These are phyloP conservation scores for Nitzschia sp. DNA, from an alignment of 108 stramenopile species.

Conservation along the genomic window DNA sequence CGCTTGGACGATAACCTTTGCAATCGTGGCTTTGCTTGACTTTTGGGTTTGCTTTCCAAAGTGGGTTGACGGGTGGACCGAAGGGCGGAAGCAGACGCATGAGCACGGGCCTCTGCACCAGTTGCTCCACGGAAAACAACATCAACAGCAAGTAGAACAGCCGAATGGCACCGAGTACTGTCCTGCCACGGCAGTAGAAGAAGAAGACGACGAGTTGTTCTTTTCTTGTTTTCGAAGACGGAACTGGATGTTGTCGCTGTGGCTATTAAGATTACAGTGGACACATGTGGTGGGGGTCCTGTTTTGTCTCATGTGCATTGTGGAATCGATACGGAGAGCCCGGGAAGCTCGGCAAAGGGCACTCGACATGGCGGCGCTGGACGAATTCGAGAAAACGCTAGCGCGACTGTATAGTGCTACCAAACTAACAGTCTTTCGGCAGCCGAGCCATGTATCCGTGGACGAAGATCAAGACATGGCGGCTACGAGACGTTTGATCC, in stretches of 20 bases:
- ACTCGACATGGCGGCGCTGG: conserved; percentile 53
- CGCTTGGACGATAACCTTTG: conserved; percentile 31
- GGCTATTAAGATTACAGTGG: background rate
- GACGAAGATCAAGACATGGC: background rate
- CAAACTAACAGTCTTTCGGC: conserved; percentile 24
- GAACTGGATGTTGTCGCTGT: background rate
- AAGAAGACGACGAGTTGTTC: background rate
- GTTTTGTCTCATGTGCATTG: conserved; percentile 47
- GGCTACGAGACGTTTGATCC: conserved; percentile 28
- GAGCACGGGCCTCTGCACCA: background rate
- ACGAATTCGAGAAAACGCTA: conserved; percentile 51
- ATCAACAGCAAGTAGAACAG: background rate
- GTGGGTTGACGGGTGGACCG: conserved; percentile 7
- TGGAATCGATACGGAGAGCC: conserved; percentile 50
- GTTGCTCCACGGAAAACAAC: background rate
- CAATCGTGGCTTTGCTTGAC: conserved; percentile 15
- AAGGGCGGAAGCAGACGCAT: background rate
- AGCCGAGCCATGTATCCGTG: background rate
- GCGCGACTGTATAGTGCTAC: conserved; percentile 35
- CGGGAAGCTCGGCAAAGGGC: conserved; percentile 48
- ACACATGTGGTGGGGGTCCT: conserved; percentile 16
- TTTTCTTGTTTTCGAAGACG: background rate
- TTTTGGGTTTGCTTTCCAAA: background rate
- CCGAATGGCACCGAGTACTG: background rate
- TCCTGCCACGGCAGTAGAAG: conserved; percentile 1